A percentile compares a stretch with the other conserved stretches of the same genome.
phyloP scores from a whole-genome alignment of 371 early-diverging fungal species.

The Mucor indicus region DNA sequence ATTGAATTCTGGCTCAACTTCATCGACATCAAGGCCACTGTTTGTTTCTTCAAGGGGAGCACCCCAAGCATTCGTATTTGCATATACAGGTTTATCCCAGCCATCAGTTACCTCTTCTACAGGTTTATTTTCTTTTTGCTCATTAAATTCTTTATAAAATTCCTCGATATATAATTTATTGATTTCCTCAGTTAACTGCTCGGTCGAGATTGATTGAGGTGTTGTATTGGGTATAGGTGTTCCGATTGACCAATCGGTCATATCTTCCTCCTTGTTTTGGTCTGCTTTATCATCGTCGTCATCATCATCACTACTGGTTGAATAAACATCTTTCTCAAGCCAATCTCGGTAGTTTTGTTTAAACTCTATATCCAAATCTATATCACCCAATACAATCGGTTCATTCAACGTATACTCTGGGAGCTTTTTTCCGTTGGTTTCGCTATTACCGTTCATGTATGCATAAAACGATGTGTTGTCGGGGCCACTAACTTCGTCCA shows the following conservation, averaged over 20 bases:
- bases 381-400: conserved; percentile 14
- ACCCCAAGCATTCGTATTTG: neutral
- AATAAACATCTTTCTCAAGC: conserved; percentile 62
- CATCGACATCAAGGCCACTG: conserved; percentile 10
- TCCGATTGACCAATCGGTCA: neutral
- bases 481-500: conserved; percentile 24
- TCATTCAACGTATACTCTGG: conserved; percentile 19
- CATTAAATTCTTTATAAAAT: conserved; percentile 23
- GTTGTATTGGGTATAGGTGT: conserved; percentile 15
- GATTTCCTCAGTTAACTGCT: conserved; percentile 16
- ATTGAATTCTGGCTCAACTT: conserved; percentile 24
- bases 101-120: conserved; percentile 11
- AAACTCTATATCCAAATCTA: conserved; percentile 49
- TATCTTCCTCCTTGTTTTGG: conserved; percentile 1
- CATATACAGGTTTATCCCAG: conserved; percentile 26
- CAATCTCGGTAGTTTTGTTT: conserved; percentile 63
- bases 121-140: conserved; percentile 1
- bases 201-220: conserved; percentile 15
- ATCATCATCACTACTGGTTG: conserved; percentile 9
- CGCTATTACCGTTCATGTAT: neutral
- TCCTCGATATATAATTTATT: conserved; percentile 30
- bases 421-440: conserved; percentile 4
- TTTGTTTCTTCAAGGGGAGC: neutral
- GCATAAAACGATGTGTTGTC: conserved; percentile 9
- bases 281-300: conserved; percentile 13